Evolutionary conservation across 495 filamentous ascomycete genomes (phyloP), one percentile per base, ranked within the genome.

Genomic region (Penicillium pulvis): DNA sequence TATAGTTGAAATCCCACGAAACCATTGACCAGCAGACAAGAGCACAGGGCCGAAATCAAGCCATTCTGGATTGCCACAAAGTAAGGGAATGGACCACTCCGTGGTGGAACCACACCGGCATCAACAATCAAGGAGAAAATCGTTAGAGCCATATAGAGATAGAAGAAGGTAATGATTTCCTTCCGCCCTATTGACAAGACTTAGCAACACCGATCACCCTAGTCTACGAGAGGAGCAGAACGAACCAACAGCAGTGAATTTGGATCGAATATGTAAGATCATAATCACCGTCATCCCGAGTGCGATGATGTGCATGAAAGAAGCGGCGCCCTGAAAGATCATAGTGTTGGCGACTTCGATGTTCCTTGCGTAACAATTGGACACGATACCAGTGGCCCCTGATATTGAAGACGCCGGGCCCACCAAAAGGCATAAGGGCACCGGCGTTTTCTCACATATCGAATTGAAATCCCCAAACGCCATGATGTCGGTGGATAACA

Each of bases 1-100:
- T 98, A 98, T 6, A 98, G 83, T 75, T 98, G 95, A 76, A 98
- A 98, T 35, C 94, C 94, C 41, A 98, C 93, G 69, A 98, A 98
- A 33, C 95, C 94, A 71, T 98, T 98, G 81, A 98, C 90, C 54
- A 98, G 77, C 44, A 98, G 81, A 73, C 89, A 95, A 10, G 90
- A 92, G 70, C 91, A 90, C 17, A 94, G 79, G 11, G 94, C 92
- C 17, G 92, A 96, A n/a, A 86, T 78, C 57, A 98, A 80, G n/a
- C 95, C 94, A 60, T 85, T 85, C 67, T 98, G 94, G 14, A 87
- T 87, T 33, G 93, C 90, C 61, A 87, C 87, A 63, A 98, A 97
- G 76, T 97, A 98, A 2, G 92, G 87, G 65, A 92, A 97, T 6
- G 90, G 81, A 7, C 74, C 79, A 41, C 87, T 92, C 50, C 88